Conservation (phyloP, 495 filamentous ascomycete genomes). For the Hyaloscypha finlandica region DNA sequence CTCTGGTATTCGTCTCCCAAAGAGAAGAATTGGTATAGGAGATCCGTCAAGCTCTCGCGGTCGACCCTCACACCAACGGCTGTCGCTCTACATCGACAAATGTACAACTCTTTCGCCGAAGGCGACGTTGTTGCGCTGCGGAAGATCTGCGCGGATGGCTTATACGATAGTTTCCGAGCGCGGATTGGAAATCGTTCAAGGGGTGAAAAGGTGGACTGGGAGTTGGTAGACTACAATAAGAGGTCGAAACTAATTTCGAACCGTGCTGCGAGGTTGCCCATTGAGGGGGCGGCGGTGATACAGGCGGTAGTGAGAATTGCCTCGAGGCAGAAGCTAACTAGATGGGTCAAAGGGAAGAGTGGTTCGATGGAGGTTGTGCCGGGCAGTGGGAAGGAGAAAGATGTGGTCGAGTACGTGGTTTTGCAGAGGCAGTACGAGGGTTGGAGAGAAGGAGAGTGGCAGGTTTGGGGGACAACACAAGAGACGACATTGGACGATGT, state of each 20-base stretch:
- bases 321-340: conserved; percentile 62
- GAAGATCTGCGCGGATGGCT: conserved; percentile 59
- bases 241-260: conserved; percentile 63
- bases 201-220: conserved; percentile 60
- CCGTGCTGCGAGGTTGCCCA: conserved; percentile 52
- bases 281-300: conserved; percentile 51
- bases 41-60: conserved; percentile 40
- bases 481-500: conserved; percentile 58
- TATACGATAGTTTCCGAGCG: conserved; percentile 54
- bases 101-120: conserved; percentile 72
- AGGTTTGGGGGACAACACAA: conserved; percentile 69
- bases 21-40: conserved; percentile 3
- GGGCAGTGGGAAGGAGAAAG: conserved; percentile 58
- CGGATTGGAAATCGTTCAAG: conserved; percentile 58
- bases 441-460: conserved; percentile 66
- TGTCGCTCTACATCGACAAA: conserved; percentile 60
- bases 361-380: conserved; percentile 40
- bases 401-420: conserved; percentile 77
- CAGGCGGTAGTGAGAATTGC: conserved; percentile 75
- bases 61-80: conserved; percentile 50
- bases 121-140: conserved; percentile 61
- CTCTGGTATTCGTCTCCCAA: conserved; percentile 21
- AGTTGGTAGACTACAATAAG: conserved; percentile 61
- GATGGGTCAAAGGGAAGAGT: conserved; percentile 36
- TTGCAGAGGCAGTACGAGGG: conserved; percentile 59